Percentiles rank a stretch among this genome's conserved stretches.
These are phyloP conservation scores for Flaveria sonorensis DNA, from an alignment of 129 eudicot species.

Conservation along the genomic window DNA sequence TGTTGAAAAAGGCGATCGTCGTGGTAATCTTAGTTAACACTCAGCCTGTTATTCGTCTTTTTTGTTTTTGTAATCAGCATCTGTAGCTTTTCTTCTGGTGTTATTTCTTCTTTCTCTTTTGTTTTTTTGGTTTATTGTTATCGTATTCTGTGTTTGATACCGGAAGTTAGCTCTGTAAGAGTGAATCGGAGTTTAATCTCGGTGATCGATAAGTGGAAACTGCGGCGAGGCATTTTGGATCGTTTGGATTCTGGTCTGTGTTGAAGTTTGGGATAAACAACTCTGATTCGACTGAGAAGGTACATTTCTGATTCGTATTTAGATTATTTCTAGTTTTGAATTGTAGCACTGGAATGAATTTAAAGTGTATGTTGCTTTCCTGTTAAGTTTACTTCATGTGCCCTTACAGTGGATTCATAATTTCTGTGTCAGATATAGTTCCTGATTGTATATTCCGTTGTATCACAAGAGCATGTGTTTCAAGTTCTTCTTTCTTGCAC, in stretches of 20 bases:
- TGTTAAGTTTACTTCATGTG: conserved; percentile 9
- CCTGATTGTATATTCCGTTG: not conserved
- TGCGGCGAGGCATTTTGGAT: not conserved
- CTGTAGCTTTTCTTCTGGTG: conserved; percentile 7
- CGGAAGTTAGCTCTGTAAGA: not conserved
- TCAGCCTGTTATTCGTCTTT: conserved; percentile 4
- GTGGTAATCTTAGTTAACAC: conserved; percentile 93
- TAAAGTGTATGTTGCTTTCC: not conserved
- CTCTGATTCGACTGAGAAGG: conserved; percentile 7
- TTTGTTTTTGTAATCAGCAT: conserved; percentile 5
- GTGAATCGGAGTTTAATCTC: conserved; percentile 25
- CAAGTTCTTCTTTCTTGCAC: not conserved
- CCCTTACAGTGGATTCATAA: not conserved
- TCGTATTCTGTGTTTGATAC: not conserved
- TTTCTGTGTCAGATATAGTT: not conserved
- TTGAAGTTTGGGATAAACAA: conserved; percentile 6
- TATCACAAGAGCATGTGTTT: not conserved
- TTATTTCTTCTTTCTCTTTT: not conserved
- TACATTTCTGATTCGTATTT: not conserved
- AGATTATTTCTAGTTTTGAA: not conserved
- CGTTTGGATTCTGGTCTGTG: conserved; percentile 10
- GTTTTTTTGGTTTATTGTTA: not conserved
- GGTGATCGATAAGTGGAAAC: conserved; percentile 1
- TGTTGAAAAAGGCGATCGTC: conserved; percentile 83
- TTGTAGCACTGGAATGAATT: not conserved